Evolutionary conservation across 805 yeast species (phyloP).

Genomic region (Ogataea wickerhamii): DNA sequence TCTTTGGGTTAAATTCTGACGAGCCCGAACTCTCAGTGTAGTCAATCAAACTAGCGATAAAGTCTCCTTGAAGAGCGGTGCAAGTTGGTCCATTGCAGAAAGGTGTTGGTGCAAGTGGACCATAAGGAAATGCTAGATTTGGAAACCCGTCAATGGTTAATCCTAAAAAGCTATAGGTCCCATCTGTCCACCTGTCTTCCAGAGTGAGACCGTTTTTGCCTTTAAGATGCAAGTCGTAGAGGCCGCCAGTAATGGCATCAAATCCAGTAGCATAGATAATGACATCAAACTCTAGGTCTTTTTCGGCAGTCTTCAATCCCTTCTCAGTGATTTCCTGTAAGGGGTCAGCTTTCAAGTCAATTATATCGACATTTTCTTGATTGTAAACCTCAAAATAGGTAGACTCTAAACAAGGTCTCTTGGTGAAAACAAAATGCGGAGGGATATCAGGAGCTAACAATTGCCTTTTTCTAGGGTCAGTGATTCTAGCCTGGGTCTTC

Average conservation of each 20-base stretch:
- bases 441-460: background rate
- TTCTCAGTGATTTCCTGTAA: background rate
- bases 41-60: no score
- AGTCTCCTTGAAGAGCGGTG: no score
- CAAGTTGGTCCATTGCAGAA: no score
- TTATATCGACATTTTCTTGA: background rate
- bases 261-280: background rate
- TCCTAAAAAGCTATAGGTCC: background rate
- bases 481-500: background rate
- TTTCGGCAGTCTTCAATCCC: background rate
- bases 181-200: background rate
- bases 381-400: background rate
- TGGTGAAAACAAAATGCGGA: background rate
- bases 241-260: background rate
- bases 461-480: background rate
- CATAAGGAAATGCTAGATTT: background rate
- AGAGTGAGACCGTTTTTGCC: background rate
- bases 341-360: background rate
- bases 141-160: background rate
- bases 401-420: background rate
- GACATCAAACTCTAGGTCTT: background rate
- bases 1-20: no score
- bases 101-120: no score
- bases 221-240: background rate
- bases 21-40: no score